Evolutionary conservation across 805 yeast genomes (phyloP).

Genomic region (Spathaspora sp.): DNA sequence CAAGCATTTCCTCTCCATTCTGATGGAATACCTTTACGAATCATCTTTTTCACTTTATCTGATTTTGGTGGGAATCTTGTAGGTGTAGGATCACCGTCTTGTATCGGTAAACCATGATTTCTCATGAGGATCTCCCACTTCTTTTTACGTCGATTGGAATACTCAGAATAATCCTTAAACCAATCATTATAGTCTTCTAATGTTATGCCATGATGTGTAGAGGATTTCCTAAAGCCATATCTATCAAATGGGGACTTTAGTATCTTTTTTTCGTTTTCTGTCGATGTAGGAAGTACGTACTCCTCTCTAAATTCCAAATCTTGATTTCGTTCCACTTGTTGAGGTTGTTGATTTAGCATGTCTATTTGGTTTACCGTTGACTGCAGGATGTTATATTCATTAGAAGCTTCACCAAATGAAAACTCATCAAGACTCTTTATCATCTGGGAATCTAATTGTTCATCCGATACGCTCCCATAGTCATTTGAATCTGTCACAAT

Average conservation of each 20-base stretch:
- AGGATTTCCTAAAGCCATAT: slow-evolving; percentile 81
- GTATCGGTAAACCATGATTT: slow-evolving; percentile 54
- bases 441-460: not conserved
- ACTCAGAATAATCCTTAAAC: slow-evolving; percentile 67
- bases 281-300: slow-evolving; percentile 2
- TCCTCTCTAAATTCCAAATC: slow-evolving; percentile 2
- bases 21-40: slow-evolving; percentile 91
- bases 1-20: slow-evolving; percentile 98
- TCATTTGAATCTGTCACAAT: slow-evolving; percentile 1
- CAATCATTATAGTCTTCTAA: slow-evolving; percentile 63
- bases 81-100: slow-evolving; percentile 36
- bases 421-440: slow-evolving; percentile 6
- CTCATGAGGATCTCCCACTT: slow-evolving; percentile 74
- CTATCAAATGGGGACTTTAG: slow-evolving; percentile 47
- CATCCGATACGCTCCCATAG: slow-evolving; percentile 2
- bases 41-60: slow-evolving; percentile 73
- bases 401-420: slow-evolving; percentile 3
- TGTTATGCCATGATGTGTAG: slow-evolving; percentile 43
- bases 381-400: not conserved
- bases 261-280: slow-evolving; percentile 9
- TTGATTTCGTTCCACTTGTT: not conserved
- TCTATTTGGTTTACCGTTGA: not conserved
- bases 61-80: slow-evolving; percentile 72
- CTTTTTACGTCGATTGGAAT: slow-evolving; percentile 58
- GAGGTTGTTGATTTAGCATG: not conserved